phyloP scores from a whole-genome alignment of 805 yeast species.

The Wickerhamiella australiensis region DNA sequence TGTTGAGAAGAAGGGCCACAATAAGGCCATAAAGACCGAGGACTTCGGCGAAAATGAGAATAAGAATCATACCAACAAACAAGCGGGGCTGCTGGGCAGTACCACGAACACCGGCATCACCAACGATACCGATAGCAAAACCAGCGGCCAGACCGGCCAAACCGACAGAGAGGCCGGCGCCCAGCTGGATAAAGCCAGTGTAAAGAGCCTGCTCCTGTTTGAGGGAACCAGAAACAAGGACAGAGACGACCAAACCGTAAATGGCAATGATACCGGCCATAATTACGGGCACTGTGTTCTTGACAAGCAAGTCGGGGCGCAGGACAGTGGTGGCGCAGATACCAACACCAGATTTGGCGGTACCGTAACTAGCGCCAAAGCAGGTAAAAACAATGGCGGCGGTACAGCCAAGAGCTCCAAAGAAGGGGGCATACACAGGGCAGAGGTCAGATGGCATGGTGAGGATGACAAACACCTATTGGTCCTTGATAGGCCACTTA shows the following conservation, averaged over 20 bases:
- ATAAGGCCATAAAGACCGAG: constrained; percentile 96
- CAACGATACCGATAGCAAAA: constrained; percentile 97
- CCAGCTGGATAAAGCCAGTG: constrained; percentile 95
- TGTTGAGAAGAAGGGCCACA: constrained; percentile 94
- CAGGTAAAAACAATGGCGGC: constrained; percentile 98
- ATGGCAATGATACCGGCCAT: constrained; percentile 99
- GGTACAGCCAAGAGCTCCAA: constrained; percentile 99
- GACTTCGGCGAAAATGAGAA: constrained; percentile 97
- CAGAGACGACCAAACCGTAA: constrained; percentile 93
- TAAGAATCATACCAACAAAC: constrained; percentile 96
- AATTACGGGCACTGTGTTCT: constrained; percentile 90
- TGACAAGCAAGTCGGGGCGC: constrained; percentile 91
- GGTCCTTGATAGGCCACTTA: constrained; percentile 11
- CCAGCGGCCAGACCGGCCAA: constrained; percentile 97
- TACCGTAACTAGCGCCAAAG: constrained; percentile 98
- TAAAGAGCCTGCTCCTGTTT: constrained; percentile 84
- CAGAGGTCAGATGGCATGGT: constrained; percentile 20
- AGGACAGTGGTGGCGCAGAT: constrained; percentile 95
- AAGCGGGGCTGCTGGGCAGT: constrained; percentile 96
- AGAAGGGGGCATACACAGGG: constrained; percentile 54
- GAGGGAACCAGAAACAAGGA: constrained; percentile 79
- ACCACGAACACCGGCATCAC: constrained; percentile 99
- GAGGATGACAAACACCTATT: constrained; percentile 9
- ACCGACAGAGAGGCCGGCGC: constrained; percentile 97
- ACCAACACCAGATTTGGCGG: constrained; percentile 99